Evolutionary conservation across 2,329 filamentous ascomycete species (phyloP).

Genomic region (Aureobasidium sp.): DNA sequence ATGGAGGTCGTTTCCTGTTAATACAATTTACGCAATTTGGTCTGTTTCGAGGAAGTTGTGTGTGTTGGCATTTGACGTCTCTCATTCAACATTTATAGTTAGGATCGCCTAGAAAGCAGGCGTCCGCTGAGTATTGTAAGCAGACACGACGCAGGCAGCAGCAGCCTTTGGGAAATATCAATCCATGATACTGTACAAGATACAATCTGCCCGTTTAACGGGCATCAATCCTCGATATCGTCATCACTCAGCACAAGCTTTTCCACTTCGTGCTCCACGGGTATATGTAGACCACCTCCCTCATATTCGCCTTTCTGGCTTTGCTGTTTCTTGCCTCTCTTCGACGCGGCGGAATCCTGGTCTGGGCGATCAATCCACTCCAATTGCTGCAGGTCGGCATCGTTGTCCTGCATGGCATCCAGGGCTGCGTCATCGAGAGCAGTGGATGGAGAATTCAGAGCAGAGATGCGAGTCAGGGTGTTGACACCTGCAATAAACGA

Average conservation of each 20-base stretch:
- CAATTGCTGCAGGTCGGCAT: slow-evolving; percentile 19
- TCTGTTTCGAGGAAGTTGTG: no score
- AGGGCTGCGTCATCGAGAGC: slow-evolving; percentile 18
- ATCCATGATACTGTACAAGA: background rate
- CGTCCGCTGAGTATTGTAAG: no score
- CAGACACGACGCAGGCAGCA: no score
- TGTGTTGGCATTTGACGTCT: no score
- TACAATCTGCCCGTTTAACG: background rate
- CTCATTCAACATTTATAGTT: no score
- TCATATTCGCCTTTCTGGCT: slow-evolving; percentile 16
- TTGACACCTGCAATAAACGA: slow-evolving; percentile 41
- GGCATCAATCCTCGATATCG: slow-evolving; percentile 37
- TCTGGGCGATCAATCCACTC: slow-evolving; percentile 12
- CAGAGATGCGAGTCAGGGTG: slow-evolving; percentile 54
- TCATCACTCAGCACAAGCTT: slow-evolving; percentile 40
- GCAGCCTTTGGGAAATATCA: background rate
- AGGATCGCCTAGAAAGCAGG: background rate
- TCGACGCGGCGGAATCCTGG: background rate
- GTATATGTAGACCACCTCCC: slow-evolving; percentile 20
- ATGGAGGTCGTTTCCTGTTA: no score
- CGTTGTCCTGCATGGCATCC: slow-evolving; percentile 26
- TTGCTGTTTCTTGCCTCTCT: background rate
- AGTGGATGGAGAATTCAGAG: background rate
- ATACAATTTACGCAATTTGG: no score
- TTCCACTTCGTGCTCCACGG: slow-evolving; percentile 27